Evolutionary conservation across 2,329 filamentous ascomycete species (phyloP).

Genomic region (Ophiocordyceps robertsii): DNA sequence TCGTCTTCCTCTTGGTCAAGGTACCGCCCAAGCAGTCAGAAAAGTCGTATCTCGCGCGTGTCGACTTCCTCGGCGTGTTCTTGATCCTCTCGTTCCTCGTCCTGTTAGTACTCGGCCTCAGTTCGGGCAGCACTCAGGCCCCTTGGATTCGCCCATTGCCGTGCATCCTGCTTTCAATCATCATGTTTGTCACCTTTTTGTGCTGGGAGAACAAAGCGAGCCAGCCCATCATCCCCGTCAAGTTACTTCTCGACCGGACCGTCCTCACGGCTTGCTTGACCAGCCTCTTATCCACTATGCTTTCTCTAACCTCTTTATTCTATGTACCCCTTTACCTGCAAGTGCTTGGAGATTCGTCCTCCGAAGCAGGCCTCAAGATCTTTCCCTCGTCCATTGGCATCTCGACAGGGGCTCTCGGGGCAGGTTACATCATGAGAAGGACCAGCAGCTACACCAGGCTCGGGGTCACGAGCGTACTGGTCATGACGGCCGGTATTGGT

Average conservation of each 20-base stretch:
- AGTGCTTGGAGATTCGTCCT: slow-evolving; percentile 58
- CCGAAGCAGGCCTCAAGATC: slow-evolving; percentile 55
- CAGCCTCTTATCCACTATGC: slow-evolving; percentile 69
- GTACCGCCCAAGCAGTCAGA: slow-evolving; percentile 63
- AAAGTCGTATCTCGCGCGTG: slow-evolving; percentile 55
- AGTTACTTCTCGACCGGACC: slow-evolving; percentile 58
- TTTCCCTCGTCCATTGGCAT: slow-evolving; percentile 61
- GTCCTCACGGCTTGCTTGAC: slow-evolving; percentile 62
- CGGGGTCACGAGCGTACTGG: slow-evolving; percentile 30
- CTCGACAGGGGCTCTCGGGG: slow-evolving; percentile 55
- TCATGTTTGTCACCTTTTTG: slow-evolving; percentile 51
- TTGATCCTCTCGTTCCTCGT: slow-evolving; percentile 55
- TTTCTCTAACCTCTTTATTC: slow-evolving; percentile 59
- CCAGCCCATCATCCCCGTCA: slow-evolving; percentile 78
- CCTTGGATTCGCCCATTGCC: slow-evolving; percentile 60
- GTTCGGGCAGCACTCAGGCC: slow-evolving; percentile 70
- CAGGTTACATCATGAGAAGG: slow-evolving; percentile 62
- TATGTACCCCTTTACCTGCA: slow-evolving; percentile 79
- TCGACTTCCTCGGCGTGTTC: slow-evolving; percentile 67
- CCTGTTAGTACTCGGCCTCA: slow-evolving; percentile 63
- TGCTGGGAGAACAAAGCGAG: slow-evolving; percentile 56
- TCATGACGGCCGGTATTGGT: slow-evolving; percentile 33
- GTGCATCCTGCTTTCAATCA: slow-evolving; percentile 57
- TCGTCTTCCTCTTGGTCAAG: slow-evolving; percentile 55
- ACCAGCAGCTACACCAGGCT: slow-evolving; percentile 61